phyloP scores from a whole-genome alignment of 495 filamentous ascomycete species.

The Tuber umbilicatum region DNA sequence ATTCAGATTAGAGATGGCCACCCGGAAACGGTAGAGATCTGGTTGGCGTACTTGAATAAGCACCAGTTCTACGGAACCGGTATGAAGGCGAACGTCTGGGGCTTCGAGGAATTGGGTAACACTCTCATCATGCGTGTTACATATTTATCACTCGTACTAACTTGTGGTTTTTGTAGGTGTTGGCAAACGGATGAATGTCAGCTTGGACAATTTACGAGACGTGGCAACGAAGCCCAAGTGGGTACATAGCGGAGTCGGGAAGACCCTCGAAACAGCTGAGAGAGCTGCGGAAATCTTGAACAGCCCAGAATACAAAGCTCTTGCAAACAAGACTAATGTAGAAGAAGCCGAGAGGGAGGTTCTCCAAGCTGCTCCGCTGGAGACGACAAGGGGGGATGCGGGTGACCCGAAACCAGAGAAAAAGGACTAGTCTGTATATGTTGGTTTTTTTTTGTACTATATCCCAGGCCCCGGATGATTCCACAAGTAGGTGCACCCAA shows the following conservation, averaged over 20 bases:
- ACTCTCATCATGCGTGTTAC: background rate
- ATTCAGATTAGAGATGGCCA: conserved; percentile 93
- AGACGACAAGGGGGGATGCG: background rate
- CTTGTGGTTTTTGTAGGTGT: conserved; percentile 49
- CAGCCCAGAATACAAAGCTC: conserved; percentile 47
- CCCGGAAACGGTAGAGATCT: conserved; percentile 76
- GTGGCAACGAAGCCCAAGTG: conserved; percentile 55
- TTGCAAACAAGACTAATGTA: background rate
- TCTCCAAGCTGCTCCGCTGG: background rate
- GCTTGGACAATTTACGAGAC: conserved; percentile 53
- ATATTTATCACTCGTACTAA: background rate
- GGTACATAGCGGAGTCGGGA: conserved; percentile 56
- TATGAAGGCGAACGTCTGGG: conserved; percentile 98
- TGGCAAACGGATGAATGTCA: conserved; percentile 59
- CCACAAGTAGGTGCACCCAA: background rate
- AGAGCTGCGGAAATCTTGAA: conserved; percentile 54
- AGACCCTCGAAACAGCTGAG: conserved; percentile 48
- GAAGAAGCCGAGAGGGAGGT: conserved; percentile 3
- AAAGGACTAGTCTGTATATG: background rate
- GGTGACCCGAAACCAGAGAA: background rate
- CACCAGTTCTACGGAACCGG: conserved; percentile 89
- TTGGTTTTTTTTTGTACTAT: background rate
- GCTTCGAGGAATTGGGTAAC: conserved; percentile 65
- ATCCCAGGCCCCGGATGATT: background rate
- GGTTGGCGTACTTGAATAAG: conserved; percentile 85